Base-by-base conservation (phyloP, 495 filamentous ascomycete species). In the Copromyces sp. region DNA sequence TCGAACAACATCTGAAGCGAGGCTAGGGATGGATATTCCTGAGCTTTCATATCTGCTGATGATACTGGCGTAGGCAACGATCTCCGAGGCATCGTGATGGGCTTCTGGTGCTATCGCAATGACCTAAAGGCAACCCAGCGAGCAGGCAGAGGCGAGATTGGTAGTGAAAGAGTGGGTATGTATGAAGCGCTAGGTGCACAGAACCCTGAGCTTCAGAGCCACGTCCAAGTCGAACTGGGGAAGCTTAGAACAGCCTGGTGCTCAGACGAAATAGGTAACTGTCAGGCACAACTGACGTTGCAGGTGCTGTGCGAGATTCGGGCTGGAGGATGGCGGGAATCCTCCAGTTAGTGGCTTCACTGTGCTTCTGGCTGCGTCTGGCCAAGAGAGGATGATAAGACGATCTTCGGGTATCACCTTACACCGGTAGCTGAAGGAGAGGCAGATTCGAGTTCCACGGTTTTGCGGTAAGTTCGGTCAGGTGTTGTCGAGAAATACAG, bases 11-110 rank as follows among this genome's bases (percentile, higher is more conserved):
- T 76, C 71, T 84, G 82, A 0, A 83, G 77, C 7, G 83, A 77
- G 8, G 82, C 76, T 12, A 84, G 81, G 75, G 92, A 90, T 41
- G 86, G 83, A 73, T 90, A 87, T 74, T 94, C 91, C 80, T 95
- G 92, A 74, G 90, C 89, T 40, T 87, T 86, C 76, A 97, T 90
- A 77, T 96, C 94, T 45, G 90, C 90, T 14, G 93, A 96, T 69
- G 93, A 92, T 69, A 89, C 90, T 37, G 95, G 95, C 7, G 94
- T 97, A 53, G 93, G 94, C 65, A 90, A 84, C 71, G 84, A 84
- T 68, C 88, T 83, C 68, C 87, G 90, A 83, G 92, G 90, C 92
- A 96, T 95, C 75, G 73, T 86, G 75, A 74, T 39, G 5, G 39
- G 12, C 53, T 53, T 71, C 59, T 24, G 17, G 47, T 68, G 16